Evolutionary conservation across 495 filamentous ascomycete genomes (phyloP), one percentile per base, ranked within the genome.

Genomic region (Trichocladium antarcticum): DNA sequence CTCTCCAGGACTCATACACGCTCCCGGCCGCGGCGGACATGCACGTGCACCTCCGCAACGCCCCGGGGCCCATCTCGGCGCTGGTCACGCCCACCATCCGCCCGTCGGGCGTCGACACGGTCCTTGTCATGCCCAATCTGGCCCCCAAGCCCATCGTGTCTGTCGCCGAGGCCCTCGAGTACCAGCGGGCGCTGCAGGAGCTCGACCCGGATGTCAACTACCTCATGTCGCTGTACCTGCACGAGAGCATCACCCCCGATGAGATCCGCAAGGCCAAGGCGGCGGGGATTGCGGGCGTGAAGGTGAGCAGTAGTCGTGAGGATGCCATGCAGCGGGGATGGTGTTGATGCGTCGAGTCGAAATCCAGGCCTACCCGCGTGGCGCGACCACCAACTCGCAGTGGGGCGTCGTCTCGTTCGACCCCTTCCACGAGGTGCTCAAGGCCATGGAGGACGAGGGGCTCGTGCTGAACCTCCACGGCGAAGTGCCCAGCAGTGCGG

Each of bases 141-240:
- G 60, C 58, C 17, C 89, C 90, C 11, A 38, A 42, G 15, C 87
- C 85, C 14, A 73, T 92, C 48, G 84, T 81, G 3, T 85, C 78
- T 14, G 82, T 89, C 36, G 68, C 75, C 47, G 77, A 81, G 61
- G 87, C 85, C 22, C 67, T 94, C 15, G 78, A 82, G 44, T 96
- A 95, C 69, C 74, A 83, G 55, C 65, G 73, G 43, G 70, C 72
- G 8, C 74, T 96, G 41, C 68, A 76, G 54, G 70, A 74, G 43
- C 69, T 89, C 54, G 84, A 83, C 41, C 81, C 83, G 0, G 74
- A 77, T 31, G 81, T 95, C 37, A 80, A 75, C 47, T 95, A 80
- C 60, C 76, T 95, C 47, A 94, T 96, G 89, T 84, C 87, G 4
- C 74, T 96, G 21, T 96, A 92, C 62, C 78, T 93, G 31, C 66